Evolutionary conservation across 1,139 yeast species (phyloP).

Genomic region (Yamadazyma buinensis): DNA sequence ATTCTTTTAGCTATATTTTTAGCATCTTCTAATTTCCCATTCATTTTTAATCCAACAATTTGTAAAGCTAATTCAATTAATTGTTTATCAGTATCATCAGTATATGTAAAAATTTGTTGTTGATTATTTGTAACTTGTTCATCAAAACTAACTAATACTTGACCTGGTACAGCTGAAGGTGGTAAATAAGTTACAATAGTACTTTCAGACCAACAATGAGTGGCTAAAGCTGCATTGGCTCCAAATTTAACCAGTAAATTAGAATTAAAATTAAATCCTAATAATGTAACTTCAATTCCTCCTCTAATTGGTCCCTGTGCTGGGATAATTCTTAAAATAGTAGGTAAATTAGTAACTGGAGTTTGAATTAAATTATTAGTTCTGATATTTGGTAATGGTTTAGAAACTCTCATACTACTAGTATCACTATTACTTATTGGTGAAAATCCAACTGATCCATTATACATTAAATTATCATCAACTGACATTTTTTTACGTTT

Average conservation of each 20-base stretch:
- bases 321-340: conserved; percentile 83
- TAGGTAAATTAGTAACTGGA: conserved; percentile 35
- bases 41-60: conserved; percentile 92
- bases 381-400: conserved; percentile 6
- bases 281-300: conserved; percentile 87
- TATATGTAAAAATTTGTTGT: conserved; percentile 73
- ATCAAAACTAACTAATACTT: conserved; percentile 81
- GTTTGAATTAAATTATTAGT: conserved; percentile 9
- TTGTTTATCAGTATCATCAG: conserved; percentile 91
- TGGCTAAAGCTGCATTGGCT: conserved; percentile 72
- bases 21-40: conserved; percentile 90
- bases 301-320: conserved; percentile 94
- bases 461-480: conserved; percentile 48
- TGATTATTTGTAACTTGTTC: conserved; percentile 40
- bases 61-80: conserved; percentile 89
- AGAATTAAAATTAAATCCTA: conserved; percentile 82
- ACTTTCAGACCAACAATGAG: conserved; percentile 94
- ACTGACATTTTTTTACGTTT: conserved; percentile 44
- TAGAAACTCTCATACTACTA: conserved; percentile 17
- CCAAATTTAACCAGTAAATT: conserved; percentile 87
- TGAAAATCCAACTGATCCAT: conserved; percentile 42
- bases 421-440: conserved; percentile 47
- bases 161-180: conserved; percentile 85
- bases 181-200: conserved; percentile 93
- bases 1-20: conserved; percentile 84